A percentile compares a stretch with the other conserved stretches of the same genome.
Evolutionary conservation across 2,329 filamentous ascomycete species (phyloP).

Genomic region (Daldinia eschscholtzii): DNA sequence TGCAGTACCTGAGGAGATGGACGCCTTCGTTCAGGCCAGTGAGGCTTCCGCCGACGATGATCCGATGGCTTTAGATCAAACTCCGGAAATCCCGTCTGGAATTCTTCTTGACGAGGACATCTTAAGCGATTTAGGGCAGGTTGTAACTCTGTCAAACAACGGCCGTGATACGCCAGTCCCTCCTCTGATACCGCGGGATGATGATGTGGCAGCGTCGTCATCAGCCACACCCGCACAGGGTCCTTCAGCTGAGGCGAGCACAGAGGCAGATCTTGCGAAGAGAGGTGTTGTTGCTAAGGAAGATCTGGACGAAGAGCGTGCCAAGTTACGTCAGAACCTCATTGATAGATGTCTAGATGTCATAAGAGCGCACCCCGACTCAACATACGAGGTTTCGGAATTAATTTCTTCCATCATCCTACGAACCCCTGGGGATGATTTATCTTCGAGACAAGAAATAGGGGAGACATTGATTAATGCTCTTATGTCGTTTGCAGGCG

Average conservation of each 20-base stretch:
- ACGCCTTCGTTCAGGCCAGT: slow-evolving; percentile 51
- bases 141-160: slow-evolving; percentile 34
- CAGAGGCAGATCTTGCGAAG: slow-evolving; percentile 40
- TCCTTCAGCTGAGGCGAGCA: slow-evolving; percentile 35
- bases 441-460: slow-evolving; percentile 73
- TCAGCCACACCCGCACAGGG: slow-evolving; percentile 43
- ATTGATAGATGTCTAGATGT: slow-evolving; percentile 93
- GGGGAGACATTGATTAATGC: slow-evolving; percentile 87
- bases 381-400: slow-evolving; percentile 91
- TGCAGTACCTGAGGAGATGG: slow-evolving; percentile 52
- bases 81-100: slow-evolving; percentile 42
- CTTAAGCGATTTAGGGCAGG: slow-evolving; percentile 41
- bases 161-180: slow-evolving; percentile 44
- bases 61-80: slow-evolving; percentile 48
- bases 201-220: slow-evolving; percentile 46
- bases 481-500: slow-evolving; percentile 75
- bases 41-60: slow-evolving; percentile 43
- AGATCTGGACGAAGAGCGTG: slow-evolving; percentile 81
- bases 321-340: slow-evolving; percentile 78
- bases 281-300: slow-evolving; percentile 72
- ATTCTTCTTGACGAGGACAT: slow-evolving; percentile 48
- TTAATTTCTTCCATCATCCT: slow-evolving; percentile 81
- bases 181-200: slow-evolving; percentile 44
- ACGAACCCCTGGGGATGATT: slow-evolving; percentile 66
- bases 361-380: slow-evolving; percentile 85